Percentiles rank a stretch among this genome's conserved stretches.
phyloP scores from a whole-genome alignment of 345 rosid species.

The Eucalyptus guilfoylei region DNA sequence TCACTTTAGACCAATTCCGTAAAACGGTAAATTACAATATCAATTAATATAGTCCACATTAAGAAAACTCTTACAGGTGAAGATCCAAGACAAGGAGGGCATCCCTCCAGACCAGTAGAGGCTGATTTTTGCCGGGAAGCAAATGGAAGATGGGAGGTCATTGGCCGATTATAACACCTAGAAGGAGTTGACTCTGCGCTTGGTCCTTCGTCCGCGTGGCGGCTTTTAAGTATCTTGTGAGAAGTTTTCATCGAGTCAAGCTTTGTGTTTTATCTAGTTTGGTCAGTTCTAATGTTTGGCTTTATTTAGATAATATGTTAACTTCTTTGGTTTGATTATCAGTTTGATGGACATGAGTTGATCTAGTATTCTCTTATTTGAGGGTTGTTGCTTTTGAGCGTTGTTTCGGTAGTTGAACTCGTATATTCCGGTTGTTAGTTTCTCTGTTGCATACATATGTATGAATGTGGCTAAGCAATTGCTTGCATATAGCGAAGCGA shows the following conservation, averaged over 20 bases:
- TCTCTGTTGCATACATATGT: background rate
- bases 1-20: too few relatives aligned
- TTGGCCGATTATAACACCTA: background rate
- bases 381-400: background rate
- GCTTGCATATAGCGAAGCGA: background rate
- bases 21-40: too few relatives aligned
- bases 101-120: too few relatives aligned
- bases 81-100: too few relatives aligned
- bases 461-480: background rate
- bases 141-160: background rate
- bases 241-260: too few relatives aligned
- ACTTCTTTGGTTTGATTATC: background rate
- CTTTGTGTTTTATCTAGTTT: background rate
- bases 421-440: background rate
- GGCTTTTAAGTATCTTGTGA: background rate
- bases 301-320: background rate
- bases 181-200: background rate
- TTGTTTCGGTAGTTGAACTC: too few relatives aligned
- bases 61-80: too few relatives aligned
- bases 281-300: background rate
- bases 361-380: background rate
- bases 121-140: too few relatives aligned
- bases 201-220: background rate
- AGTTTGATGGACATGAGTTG: background rate
- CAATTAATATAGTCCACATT: too few relatives aligned